Evolutionary conservation across 176 grass and related monocot species (phyloP), one percentile per base, ranked within the genome.

Genomic region (Pontederia paniculata): DNA sequence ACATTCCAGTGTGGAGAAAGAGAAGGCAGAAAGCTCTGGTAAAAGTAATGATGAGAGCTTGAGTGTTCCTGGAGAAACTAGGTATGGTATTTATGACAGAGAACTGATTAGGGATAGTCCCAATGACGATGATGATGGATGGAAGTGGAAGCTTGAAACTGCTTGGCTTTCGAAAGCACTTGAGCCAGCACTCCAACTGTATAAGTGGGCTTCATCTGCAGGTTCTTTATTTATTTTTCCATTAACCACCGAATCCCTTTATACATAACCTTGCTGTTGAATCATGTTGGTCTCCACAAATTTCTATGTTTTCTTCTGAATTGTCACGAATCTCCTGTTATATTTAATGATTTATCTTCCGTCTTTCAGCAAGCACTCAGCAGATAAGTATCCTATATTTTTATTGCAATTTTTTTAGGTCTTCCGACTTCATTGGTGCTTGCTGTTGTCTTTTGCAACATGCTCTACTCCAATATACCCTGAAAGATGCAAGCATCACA

Each of bases 91-190:
- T 42, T 58, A 60, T 59, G 12, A 17, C 45, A 12, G 42, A 58
- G 45, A 69, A 60, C 64, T 54, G 64, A 22, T 59, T 53, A 0
- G 68, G 58, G 10, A 78, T 68, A 65, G 71, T 54, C 74, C 70
- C 3, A 70, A 79, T 70, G 82, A 59, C 4, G 9, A 71, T 10
- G 72, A 73, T 6, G 74, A 69, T 14, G 67, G 80, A 15, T 84
- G 74, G 82, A 81, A 72, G 31, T 86, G 79, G 91, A 86, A 88
- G 73, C 70, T 84, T 21, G 91, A 97, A 70, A 57, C 83, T 19
- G 86, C 83, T 54, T 90, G 91, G 91, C 80, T 90, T 37, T 84
- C 83, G 45, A 97, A 71, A 84, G 86, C 91, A 21, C 79, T 97
- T 42, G 82, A 90, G 45, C 86, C 91, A 15, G 91, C 91, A 1